Base-by-base conservation (phyloP, 805 yeast genomes). In the Yamadazyma insecticola region DNA sequence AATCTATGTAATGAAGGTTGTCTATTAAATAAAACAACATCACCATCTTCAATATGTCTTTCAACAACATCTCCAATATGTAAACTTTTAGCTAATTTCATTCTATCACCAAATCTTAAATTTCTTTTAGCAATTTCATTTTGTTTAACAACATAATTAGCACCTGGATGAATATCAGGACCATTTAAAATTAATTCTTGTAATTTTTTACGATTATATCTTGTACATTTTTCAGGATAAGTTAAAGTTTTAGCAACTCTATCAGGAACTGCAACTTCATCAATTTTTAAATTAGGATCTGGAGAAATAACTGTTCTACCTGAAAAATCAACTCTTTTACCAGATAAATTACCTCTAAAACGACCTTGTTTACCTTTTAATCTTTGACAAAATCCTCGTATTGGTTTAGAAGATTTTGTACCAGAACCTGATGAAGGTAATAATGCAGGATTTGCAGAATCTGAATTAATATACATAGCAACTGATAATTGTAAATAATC, bases 291-390 rank as follows among this genome's bases (percentile, higher is more conserved):
- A 55, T 92, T 92, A 22, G 99, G 99, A 66, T 92, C 99, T 2
- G 98, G 98, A 2, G 97, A 90, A 51, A 92, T 92, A 46, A 92
- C 99, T 0, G 98, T 92, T 67, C 99, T 78, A 30, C 95, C 98
- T 0, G 97, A 88, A 54, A 92, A 92, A 60, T 92, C 99, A 16
- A 92, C 99, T 68, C 99, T 84, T 60, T 92, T 92, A 60, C 99
- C 99, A 1, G 97, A 88, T 47, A 92, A 65, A 53, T 92, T 92
- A 45, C 99, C 99, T 70, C 99, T 76, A 66, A 92, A 94, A 55
- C 99, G 81, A 51, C 99, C 99, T 63, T 92, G 97, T 47, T 92
- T 92, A 57, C 99, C 99, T 63, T 92, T 92, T 43, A 92, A 70
- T 53, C 99, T 77, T 66, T 92, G 99, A 57, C 98, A 92, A 43